Evolutionary conservation across 176 grass and related monocot genomes (phyloP), one percentile per base, ranked within the genome.

Genomic region (Bolboschoenus planiculmis): DNA sequence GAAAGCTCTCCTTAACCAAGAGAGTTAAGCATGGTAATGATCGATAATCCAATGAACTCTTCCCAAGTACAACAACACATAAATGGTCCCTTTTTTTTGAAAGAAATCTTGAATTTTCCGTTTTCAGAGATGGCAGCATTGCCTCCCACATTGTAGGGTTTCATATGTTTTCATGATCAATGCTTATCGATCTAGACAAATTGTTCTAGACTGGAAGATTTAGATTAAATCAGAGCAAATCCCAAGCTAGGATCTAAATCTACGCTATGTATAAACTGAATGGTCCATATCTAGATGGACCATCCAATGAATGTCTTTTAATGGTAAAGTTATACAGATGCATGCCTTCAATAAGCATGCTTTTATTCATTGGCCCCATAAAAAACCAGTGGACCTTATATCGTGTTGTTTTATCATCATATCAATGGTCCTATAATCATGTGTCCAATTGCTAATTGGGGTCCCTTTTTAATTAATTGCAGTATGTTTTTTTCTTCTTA

Each of bases 341-440:
- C 71, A 75, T 75, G 71, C 43, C 43, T 75, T 75, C 43, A 74
- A 48, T 74, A 74, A 27, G 42, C 42, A 50, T 75, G 71, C 43
- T 75, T 75, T 75, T 74, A 72, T 74, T 75, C 26, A 46, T 48
- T 50, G 71, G 71, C 43, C 50, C 43, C 71, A 75, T 42, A 10
- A 14, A 75, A 75, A 50, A 75, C 4, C 43, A 27, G 68, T 64
- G 68, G 71, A 18, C 71, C 71, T 51, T 30, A 31, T 48, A 74
- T 74, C 23, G 23, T 74, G 42, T 75, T 50, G 40, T 50, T 75
- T 75, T 75, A 75, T 30, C 71, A 75, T 75, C 71, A 75, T 75
- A 75, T 50, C 42, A 75, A 43, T 75, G 71, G 71, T 75, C 71
- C 71, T 75, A 50, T 75, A 75, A 75, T 75, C 43, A 50, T 75